These are phyloP conservation scores for Millerozyma acaciae DNA, from an alignment of 805 yeast species.

Conservation along the genomic window DNA sequence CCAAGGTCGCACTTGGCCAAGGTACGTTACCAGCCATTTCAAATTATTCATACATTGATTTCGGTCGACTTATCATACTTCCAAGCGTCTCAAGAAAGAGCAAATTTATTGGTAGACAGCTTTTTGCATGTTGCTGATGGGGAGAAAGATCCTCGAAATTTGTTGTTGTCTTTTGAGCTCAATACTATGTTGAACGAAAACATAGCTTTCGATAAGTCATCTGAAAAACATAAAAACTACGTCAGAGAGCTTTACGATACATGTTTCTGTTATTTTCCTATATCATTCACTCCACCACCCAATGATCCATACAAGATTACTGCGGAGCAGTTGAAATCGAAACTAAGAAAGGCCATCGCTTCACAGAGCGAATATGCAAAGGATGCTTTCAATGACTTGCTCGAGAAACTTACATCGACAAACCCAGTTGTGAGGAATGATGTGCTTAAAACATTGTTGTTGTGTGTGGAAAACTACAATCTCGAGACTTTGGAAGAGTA, in stretches of 20 bases:
- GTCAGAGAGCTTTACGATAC: constrained; percentile 78
- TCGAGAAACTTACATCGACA: constrained; percentile 77
- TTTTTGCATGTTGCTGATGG: constrained; percentile 73
- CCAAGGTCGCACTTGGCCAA: constrained; percentile 59
- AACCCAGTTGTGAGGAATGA: constrained; percentile 72
- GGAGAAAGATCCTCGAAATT: constrained; percentile 92
- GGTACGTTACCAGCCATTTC: constrained; percentile 57
- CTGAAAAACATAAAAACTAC: constrained; percentile 35
- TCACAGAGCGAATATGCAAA: constrained; percentile 60
- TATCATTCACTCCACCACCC: constrained; percentile 87
- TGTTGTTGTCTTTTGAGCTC: constrained; percentile 63
- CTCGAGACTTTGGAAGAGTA: constrained; percentile 45
- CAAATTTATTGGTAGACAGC: constrained; percentile 46
- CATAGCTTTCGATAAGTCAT: constrained; percentile 25
- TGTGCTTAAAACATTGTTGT: constrained; percentile 57
- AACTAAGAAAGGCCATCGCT: constrained; percentile 59
- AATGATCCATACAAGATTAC: constrained; percentile 86
- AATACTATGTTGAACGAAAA: constrained; percentile 43
- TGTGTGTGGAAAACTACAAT: constrained; percentile 53
- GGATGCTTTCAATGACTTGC: constrained; percentile 70
- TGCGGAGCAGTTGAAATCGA: constrained; percentile 61
- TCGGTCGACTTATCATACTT: constrained; percentile 20
- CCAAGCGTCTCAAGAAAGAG: constrained; percentile 14
- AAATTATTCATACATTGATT: constrained; percentile 39
- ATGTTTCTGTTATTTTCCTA: constrained; percentile 93